Conservation (phyloP, 2,329 filamentous ascomycete species). For the Celoporthe dispersa region DNA sequence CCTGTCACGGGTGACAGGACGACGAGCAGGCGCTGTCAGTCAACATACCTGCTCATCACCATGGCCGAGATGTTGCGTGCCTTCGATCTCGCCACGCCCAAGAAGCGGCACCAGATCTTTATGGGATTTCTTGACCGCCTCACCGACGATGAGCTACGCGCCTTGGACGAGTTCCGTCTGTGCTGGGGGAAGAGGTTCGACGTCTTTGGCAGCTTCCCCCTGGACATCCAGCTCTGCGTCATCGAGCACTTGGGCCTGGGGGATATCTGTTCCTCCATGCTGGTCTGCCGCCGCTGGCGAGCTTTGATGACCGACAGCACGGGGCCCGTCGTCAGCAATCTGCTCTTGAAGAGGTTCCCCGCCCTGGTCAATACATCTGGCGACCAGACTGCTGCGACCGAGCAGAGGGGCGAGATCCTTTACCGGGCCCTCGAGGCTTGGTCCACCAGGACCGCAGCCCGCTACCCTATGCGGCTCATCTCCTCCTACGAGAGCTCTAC, state of each 20-base stretch:
- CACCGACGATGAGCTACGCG: slow-evolving; percentile 1
- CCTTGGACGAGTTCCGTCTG: background rate
- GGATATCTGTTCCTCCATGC: slow-evolving; percentile 15
- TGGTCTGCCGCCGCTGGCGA: slow-evolving; percentile 21
- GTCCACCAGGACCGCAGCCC: slow-evolving; percentile 2
- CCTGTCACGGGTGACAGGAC: background rate
- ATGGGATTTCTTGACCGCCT: slow-evolving; percentile 9
- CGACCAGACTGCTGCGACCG: background rate
- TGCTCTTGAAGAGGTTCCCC: slow-evolving; percentile 8
- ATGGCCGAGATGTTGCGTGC: background rate
- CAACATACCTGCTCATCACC: background rate
- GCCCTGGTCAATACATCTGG: background rate
- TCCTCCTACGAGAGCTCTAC: background rate
- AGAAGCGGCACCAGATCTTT: slow-evolving; percentile 6
- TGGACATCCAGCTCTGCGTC: slow-evolving; percentile 19
- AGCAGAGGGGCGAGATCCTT: background rate
- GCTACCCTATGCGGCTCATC: slow-evolving; percentile 8
- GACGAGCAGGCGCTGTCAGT: background rate
- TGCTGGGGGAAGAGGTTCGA: background rate
- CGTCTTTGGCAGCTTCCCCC: slow-evolving; percentile 12
- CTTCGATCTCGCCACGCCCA: slow-evolving; percentile 8
- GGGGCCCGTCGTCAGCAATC: background rate
- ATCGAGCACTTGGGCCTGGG: slow-evolving; percentile 6
- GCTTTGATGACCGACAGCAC: background rate
- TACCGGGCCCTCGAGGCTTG: slow-evolving; percentile 3